Evolutionary conservation across 345 rosid genomes (phyloP), one percentile per base, ranked within the genome.

Genomic region (Noccaea bulbosa): DNA sequence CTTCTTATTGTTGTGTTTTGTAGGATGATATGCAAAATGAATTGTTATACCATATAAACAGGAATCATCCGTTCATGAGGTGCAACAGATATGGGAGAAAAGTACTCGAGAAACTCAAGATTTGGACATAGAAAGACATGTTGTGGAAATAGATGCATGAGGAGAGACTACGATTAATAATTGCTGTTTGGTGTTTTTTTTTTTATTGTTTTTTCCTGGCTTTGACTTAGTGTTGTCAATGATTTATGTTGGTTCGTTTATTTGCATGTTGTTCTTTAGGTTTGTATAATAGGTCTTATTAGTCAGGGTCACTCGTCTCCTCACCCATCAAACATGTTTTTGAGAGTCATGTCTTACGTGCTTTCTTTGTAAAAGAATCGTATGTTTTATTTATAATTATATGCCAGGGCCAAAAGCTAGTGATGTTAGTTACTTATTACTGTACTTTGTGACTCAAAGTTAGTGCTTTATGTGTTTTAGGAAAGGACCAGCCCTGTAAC

Each of bases 1-100:
- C 5, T 43, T 16, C 27, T 24, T 24, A 24, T 24, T 17, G 7
- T 20, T 10, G 33, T 49, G 9, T 32, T 1, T 51, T 50, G 50
- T 2, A 70, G 68, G 60, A 15, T 11, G 53, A 61, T 27, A 45
- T 70, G 16, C 67, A 16, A 11, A 4, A 45, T 1, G n/a, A n/a
- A 3, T 32, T 71, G 62, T 32, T 16, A 11, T 41, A 15, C 14
- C 62, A 81, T 77, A 72, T 91, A 35, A 37, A 35, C 27, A 15
- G 1, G 45, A 77, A 84, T 61, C 11, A 4, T 59, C 65, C 54
- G 1, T 32, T 69, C 55, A 83, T 88, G 86, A 76, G 72, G 49
- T 79, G 78, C 84, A 81, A 86, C 54, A 76, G 65, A 33, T 83
- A 84, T 22, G 92, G 97, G 12, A 81, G 75, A 61, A 88, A 83